Evolutionary conservation across 805 yeast species (phyloP).

Genomic region (Metahyphopichia silvanorum): DNA sequence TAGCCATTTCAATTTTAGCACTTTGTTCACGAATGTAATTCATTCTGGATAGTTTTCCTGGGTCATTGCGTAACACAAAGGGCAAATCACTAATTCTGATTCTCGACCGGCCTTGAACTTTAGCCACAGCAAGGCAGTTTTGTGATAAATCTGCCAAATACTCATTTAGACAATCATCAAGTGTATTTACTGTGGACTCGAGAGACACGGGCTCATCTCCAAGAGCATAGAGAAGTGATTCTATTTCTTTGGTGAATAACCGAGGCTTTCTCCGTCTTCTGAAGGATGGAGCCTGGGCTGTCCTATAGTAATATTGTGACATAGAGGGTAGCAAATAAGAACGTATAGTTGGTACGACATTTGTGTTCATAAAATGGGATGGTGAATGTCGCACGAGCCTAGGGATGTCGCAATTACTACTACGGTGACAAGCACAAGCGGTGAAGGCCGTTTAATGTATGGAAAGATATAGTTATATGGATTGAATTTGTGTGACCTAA

Average conservation of each 20-base stretch:
- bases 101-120: conserved; percentile 35
- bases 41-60: conserved; percentile 38
- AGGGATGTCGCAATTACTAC: no score
- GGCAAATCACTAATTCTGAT: conserved; percentile 42
- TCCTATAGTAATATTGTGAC: no score
- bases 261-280: conserved; percentile 30
- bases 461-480: no score
- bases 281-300: no score
- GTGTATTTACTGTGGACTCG: conserved; percentile 34
- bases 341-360: not conserved
- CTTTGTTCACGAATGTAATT: conserved; percentile 39
- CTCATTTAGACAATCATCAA: conserved; percentile 38
- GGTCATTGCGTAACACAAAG: conserved; percentile 39
- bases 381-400: no score
- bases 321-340: not conserved
- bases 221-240: conserved; percentile 35
- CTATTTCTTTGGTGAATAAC: conserved; percentile 40
- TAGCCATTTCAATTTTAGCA: conserved; percentile 34
- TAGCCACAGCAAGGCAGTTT: conserved; percentile 29
- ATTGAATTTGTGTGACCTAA: no score
- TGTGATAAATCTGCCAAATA: conserved; percentile 33
- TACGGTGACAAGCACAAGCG: no score
- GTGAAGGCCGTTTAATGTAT: no score
- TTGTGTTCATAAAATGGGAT: not conserved
- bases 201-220: conserved; percentile 41